Evolutionary conservation across 148 eudicot species (phyloP), one percentile per base, ranked within the genome.

Genomic region (Nepenthes mirabilis): DNA sequence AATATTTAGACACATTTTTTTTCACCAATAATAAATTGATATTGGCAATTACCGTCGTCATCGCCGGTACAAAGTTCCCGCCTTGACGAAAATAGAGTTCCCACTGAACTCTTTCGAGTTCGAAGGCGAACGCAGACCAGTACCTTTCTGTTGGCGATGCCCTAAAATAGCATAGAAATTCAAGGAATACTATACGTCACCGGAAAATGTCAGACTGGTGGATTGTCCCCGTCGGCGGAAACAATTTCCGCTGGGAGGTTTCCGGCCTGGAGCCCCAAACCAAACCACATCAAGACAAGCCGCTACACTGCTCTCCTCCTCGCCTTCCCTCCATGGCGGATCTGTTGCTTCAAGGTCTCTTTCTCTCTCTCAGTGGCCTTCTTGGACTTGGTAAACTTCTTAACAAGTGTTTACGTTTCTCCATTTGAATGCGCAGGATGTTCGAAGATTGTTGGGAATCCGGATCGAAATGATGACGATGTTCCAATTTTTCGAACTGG

Each of bases 321-420:
- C 64, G 60, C 35, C 73, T 91, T 33, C 86, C 95, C 56, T 85
- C 93, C 49, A 80, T 82, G 76, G 65, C 81, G 50, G 90, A 88
- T 64, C 88, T 91, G 70, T 61, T 88, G 65, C 71, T 74, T 53
- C 75, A 73, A 83, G 96, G 96, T 71, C 58, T 53, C 55, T 13
- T 59, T 55, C 60, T 13, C 55, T 53, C 69, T 11, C 40, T 43
- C 56, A 61, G 36, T 62, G 55, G 50, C 53, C 63, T 43, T 54
- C 62, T 63, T 51, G 23, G 23, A 23, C 40, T 43, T 52, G 61
- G 36, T 62, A 53, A 47, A 49, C 63, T 43, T 54, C 62, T 63
- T 51, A 32, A 1, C 37, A n/a, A 4, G 11, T 32, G 32, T 14
- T 34, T 64, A 1, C 23, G 6, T 58, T 8, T 37, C 7, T 51